phyloP scores from a whole-genome alignment of 1,139 yeast genomes.

The Sugiyamaella pinicola region DNA sequence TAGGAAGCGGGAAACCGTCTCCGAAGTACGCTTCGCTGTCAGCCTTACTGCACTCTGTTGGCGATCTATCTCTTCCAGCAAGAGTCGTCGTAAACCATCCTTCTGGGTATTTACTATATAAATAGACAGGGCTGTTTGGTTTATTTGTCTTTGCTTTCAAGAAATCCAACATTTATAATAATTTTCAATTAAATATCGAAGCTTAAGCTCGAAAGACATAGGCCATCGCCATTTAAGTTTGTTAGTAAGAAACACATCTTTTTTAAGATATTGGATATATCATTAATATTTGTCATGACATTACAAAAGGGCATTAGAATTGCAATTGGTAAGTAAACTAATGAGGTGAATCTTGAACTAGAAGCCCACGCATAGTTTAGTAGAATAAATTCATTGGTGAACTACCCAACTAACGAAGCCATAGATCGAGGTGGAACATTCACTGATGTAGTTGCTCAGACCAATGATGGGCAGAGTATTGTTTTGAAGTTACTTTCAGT shows the following conservation, averaged over 20 bases:
- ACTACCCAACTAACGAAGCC: neutral
- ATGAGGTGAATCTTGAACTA: neutral
- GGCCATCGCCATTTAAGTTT: neutral
- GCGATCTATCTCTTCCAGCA: slow-evolving; percentile 1
- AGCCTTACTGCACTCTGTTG: slow-evolving; percentile 8
- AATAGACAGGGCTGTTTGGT: neutral
- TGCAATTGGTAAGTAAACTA: slow-evolving; percentile 29
- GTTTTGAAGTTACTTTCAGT: slow-evolving; percentile 78
- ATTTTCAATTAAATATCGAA: neutral
- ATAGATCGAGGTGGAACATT: slow-evolving; percentile 67
- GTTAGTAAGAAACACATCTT: no score
- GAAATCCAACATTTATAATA: no score
- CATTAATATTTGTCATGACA: slow-evolving; percentile 12
- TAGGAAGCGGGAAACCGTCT: slow-evolving; percentile 5
- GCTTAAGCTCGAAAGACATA: no score
- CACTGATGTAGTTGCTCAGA: slow-evolving; percentile 69
- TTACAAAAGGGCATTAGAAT: slow-evolving; percentile 28
- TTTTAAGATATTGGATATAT: no score
- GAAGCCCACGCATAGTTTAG: neutral
- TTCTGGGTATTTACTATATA: neutral
- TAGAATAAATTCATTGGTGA: neutral
- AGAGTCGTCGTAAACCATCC: no score
- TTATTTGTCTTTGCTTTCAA: neutral
- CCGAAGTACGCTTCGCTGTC: neutral
- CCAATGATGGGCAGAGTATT: slow-evolving; percentile 45